Conservation (phyloP, 805 yeast species). For the Zygosaccharomyces kombuchaensis region DNA sequence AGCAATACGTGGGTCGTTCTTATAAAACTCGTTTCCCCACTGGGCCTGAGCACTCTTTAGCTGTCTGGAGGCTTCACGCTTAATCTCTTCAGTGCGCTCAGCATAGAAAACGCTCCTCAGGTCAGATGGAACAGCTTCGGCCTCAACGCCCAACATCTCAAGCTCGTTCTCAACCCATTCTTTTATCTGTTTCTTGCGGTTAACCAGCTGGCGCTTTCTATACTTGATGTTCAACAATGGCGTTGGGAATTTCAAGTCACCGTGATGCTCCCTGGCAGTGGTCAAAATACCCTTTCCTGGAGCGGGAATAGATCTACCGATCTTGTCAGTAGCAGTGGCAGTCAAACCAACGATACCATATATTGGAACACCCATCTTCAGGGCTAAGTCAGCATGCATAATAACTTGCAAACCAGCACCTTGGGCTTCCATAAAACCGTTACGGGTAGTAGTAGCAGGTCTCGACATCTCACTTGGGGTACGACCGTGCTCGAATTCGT, state of each 20-base stretch:
- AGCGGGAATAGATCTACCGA: constrained; percentile 98
- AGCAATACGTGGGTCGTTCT: constrained; percentile 87
- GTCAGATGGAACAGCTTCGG: constrained; percentile 45
- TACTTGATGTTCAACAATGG: constrained; percentile 84
- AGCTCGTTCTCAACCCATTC: constrained; percentile 83
- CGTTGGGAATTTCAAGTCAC: constrained; percentile 70
- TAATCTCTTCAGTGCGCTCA: constrained; percentile 85
- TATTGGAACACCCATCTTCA: constrained; percentile 98
- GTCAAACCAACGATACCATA: constrained; percentile 92
- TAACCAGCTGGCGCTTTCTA: constrained; percentile 85
- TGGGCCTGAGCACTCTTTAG: constrained; percentile 81
- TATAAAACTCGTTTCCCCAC: constrained; percentile 95
- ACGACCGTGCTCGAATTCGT: constrained; percentile 92
- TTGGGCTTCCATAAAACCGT: constrained; percentile 99
- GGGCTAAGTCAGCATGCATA: constrained; percentile 91
- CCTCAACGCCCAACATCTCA: constrained; percentile 65
- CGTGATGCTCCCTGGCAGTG: constrained; percentile 91
- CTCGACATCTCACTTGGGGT: constrained; percentile 98
- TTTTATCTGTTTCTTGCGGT: constrained; percentile 71
- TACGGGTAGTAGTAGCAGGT: constrained; percentile 93
- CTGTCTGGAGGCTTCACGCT: constrained; percentile 81
- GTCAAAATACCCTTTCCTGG: constrained; percentile 99
- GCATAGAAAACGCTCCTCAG: constrained; percentile 57
- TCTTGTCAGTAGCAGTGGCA: constrained; percentile 97
- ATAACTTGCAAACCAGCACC: constrained; percentile 98